Percentiles rank a stretch among this genome's conserved stretches.
These are phyloP conservation scores for Hypoxylon sp. DNA, from an alignment of 2,329 filamentous ascomycete species.

Conservation along the genomic window DNA sequence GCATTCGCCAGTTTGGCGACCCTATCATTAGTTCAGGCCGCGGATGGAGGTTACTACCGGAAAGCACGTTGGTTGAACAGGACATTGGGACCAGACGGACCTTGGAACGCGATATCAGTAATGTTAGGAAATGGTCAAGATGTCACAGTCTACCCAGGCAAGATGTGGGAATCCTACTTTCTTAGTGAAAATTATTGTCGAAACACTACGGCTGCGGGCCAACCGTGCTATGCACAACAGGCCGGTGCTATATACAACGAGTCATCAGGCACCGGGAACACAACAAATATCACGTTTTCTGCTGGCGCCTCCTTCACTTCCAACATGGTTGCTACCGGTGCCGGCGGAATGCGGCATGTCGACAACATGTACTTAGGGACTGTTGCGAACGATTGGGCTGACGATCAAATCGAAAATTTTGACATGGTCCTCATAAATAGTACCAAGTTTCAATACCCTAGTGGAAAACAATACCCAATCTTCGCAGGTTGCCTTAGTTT, in stretches of 20 bases:
- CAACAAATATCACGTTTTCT: constrained; percentile 1
- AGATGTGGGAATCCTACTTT: constrained; percentile 46
- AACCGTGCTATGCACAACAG: constrained; percentile 29
- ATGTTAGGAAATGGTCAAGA: constrained; percentile 33
- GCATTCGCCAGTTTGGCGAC: constrained; percentile 18
- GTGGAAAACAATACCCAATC: constrained; percentile 42
- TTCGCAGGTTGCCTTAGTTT: constrained; percentile 51
- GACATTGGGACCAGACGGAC: constrained; percentile 52
- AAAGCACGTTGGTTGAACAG: constrained; percentile 41
- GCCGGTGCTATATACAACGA: constrained; percentile 33
- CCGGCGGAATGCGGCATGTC: background rate
- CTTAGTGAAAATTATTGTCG: constrained; percentile 39
- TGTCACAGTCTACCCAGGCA: constrained; percentile 47
- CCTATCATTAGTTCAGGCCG: constrained; percentile 7
- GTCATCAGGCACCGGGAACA: constrained; percentile 16
- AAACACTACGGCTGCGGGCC: constrained; percentile 29
- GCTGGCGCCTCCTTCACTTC: constrained; percentile 11
- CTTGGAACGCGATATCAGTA: constrained; percentile 50
- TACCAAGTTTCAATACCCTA: constrained; percentile 46
- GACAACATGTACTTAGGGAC: constrained; percentile 14
- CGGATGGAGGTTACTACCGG: constrained; percentile 1
- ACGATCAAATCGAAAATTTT: constrained; percentile 26
- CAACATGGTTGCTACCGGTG: constrained; percentile 9
- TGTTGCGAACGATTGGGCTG: constrained; percentile 9
- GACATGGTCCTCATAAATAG: constrained; percentile 45